Base-by-base conservation (phyloP, 2,329 filamentous ascomycete species). In the Penicillium rolfsii region DNA sequence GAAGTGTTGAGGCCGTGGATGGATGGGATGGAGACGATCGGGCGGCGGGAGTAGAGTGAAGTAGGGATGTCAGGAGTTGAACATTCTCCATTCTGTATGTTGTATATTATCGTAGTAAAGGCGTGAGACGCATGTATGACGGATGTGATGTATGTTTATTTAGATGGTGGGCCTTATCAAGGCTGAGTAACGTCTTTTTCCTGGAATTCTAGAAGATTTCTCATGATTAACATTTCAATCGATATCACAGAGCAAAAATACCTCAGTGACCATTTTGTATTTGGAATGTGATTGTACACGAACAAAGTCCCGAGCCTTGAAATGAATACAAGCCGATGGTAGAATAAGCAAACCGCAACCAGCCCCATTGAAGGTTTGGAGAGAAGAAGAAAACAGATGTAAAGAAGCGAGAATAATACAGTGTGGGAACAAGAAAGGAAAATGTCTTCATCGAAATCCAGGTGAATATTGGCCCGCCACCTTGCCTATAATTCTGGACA, bases 1-100 rank as follows among this genome's bases (percentile, higher is more conserved):
- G 86, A 91, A 77, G 90, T 89, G 19, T 77, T 99, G 73, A 83
- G 89, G 71, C 87, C 86, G 24, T 98, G 89, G 84, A 97, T 99
- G 93, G 89, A 89, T 59, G 90, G 89, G 0, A 80, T 84, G 73
- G 85, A 89, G 53, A 83, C 80, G 67, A 91, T 95, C 73, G 84
- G 82, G 35, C 22, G 46, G 19, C 57, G 58, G 30, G 41, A 36
- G 7, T 64, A 61, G 38, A 30, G 7, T 26, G 19, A 19, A 19
- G 38, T 8, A 7, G 11, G 9, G 33, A 35, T 16, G 38, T 7
- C 16, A 11, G 45, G 45, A 48, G 48, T 19, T 36, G 45, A 57
- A 16, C 22, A 30, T 30, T 50, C 46, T 57, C 55, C 38, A 22
- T 40, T 43, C 45, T 16, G 16, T 24, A 33, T 38, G 22, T 6